Evolutionary conservation across 306 rosid species (phyloP), one percentile per base, ranked within the genome.

Genomic region (Pyrus communis): DNA sequence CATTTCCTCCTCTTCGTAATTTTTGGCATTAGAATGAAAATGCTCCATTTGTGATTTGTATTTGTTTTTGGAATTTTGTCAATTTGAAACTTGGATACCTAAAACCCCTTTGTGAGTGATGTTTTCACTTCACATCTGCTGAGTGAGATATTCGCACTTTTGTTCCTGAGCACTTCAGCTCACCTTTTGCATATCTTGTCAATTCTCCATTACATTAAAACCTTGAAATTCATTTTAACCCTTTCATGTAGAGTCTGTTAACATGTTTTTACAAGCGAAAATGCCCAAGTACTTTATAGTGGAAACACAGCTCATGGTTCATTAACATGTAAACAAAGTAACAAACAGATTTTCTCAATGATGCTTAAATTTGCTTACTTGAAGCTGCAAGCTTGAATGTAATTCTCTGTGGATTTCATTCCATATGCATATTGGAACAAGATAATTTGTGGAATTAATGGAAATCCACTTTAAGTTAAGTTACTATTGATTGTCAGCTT

Each of bases 1-100:
- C 77, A 59, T 61, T n/a, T 33, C 54, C 68, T 69, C 78, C 70
- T 63, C 49, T 21, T 74, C 18, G 30, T 75, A 25, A 54, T 19
- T 75, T 45, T 74, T 45, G 28, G 68, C 43, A 65, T 57, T 61
- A 58, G 68, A 42, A 42, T 42, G 45, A 42, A 45, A 74, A 52
- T 68, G 58, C 62, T 70, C 30, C 28, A 75, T 77, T 62, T 67
- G 25, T n/a, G 22, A 28, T 54, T 51, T 51, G 13, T n/a, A 21
- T 66, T 23, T 79, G 40, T 28, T 52, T 42, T 23, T 0, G 49
- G 40, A 7, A 23, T 60, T 25, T 59, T 72, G 31, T 66, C 25
- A 57, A 31, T 42, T 21, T 75, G 58, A 64, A 49, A 18, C 38
- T 33, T 38, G 11, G 54, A 49, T 42, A 23, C 61, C 46, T 28